Evolutionary conservation across 2,329 filamentous ascomycete genomes (phyloP), one percentile per base, ranked within the genome.

Genomic region (Ophiocordyceps polyrhachis-furcata): DNA sequence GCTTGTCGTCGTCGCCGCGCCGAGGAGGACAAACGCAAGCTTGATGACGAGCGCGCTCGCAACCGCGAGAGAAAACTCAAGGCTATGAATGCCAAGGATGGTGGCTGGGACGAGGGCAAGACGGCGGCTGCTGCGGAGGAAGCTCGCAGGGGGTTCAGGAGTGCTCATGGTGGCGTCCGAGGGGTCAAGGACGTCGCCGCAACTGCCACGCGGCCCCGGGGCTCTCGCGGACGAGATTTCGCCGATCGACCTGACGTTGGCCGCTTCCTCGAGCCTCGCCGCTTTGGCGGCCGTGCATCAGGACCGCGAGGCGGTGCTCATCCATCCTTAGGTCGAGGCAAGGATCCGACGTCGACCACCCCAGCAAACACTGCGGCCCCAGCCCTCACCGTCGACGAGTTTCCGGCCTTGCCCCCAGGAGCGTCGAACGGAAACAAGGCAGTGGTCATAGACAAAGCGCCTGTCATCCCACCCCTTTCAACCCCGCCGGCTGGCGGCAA

Each of bases 21-120:
- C 41, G 73, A 76, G 14, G 71, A 71, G 49, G 68, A 73, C 44
- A 58, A 66, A 20, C 62, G 62, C 28, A 65, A 64, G 49, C 62
- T 74, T 49, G 73, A 78, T 23, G 73, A 76, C 35, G 76, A 79
- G 61, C 67, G 76, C 13, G 72, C 69, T 21, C 68, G 67, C 50
- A 79, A 79, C 53, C 58, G 74, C 9, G 73, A 76, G 58, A 61
- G 75, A 43, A 79, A 79, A 55, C 62, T 79, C 19, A 71, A 71
- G 50, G 74, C 74, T 1, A 68, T 78, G 61, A 66, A 67, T 28
- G 62, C 59, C 42, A 71, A 69, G 55, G 67, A 73, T 37, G 66
- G 65, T 28, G 68, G 64, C 49, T 79, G 74, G 76, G 75, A 79
- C 47, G 68, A 73, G 53, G 74, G 73, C 38, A 78, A 77, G 58